Conservation (phyloP, 176 grass and related monocot genomes). For the Elaeis guineensis region DNA sequence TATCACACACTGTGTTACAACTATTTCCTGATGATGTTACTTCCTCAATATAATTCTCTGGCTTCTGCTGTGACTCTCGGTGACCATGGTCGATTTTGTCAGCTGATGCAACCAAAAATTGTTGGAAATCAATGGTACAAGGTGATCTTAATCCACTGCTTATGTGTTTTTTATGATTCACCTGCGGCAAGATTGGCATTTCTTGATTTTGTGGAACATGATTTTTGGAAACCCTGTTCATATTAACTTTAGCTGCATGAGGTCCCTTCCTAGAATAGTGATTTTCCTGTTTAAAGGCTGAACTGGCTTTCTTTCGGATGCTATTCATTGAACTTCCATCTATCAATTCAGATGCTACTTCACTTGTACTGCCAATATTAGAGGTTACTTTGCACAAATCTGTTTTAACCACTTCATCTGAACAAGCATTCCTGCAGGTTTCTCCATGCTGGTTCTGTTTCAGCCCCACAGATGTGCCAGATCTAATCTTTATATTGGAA, state of each 20-base stretch:
- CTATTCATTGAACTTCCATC: slow-evolving; percentile 11
- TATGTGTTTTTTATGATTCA: slow-evolving; percentile 9
- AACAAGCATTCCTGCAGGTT: background rate
- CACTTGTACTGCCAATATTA: slow-evolving; percentile 11
- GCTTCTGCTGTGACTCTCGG: slow-evolving; percentile 3
- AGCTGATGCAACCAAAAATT: slow-evolving; percentile 10
- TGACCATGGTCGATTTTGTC: slow-evolving; percentile 9
- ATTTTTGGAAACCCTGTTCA: slow-evolving; percentile 10
- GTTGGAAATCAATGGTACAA: slow-evolving; percentile 24
- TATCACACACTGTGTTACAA: background rate
- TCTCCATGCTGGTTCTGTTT: slow-evolving; percentile 32
- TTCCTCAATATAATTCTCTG: slow-evolving; percentile 5
- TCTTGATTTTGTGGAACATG: slow-evolving; percentile 26
- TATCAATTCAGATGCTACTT: slow-evolving; percentile 8
- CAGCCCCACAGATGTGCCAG: slow-evolving; percentile 8
- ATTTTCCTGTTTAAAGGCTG: slow-evolving; percentile 27
- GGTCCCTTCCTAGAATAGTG: slow-evolving; percentile 12
- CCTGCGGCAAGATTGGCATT: slow-evolving; percentile 5
- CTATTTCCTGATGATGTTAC: slow-evolving; percentile 11
- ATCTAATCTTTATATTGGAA: slow-evolving; percentile 19
- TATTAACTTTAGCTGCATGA: slow-evolving; percentile 12
- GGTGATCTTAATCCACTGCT: slow-evolving; percentile 21
- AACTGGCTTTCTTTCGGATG: slow-evolving; percentile 28
- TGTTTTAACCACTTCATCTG: slow-evolving; percentile 2
- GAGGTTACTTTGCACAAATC: slow-evolving; percentile 17